These are phyloP conservation scores for Coemansia sp. DNA, from an alignment of 192 early-diverging fungal genomes.

Conservation along the genomic window DNA sequence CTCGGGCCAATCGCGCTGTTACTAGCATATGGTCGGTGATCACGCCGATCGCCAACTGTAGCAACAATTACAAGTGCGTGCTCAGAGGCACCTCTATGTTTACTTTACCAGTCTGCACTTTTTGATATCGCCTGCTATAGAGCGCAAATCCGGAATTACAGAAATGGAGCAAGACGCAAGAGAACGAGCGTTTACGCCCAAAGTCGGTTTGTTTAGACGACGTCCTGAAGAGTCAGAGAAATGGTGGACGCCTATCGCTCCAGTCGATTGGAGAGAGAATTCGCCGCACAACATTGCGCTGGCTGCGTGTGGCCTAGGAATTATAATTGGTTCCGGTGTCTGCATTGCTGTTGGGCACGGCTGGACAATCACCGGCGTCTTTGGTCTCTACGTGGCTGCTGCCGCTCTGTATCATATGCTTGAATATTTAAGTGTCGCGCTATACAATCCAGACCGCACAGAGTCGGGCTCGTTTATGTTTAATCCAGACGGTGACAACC, in stretches of 20 bases:
- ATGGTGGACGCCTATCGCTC: constrained; percentile 52
- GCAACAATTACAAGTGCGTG: too few relatives aligned
- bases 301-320: constrained; percentile 71
- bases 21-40: too few relatives aligned
- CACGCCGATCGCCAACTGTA: too few relatives aligned
- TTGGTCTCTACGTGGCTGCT: constrained; percentile 67
- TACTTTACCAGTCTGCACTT: too few relatives aligned
- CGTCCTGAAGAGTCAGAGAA: constrained; percentile 14
- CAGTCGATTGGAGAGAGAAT: constrained; percentile 63
- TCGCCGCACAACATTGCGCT: constrained; percentile 80
- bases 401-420: constrained; percentile 79
- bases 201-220: constrained; percentile 18
- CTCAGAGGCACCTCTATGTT: too few relatives aligned
- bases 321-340: constrained; percentile 59
- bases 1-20: too few relatives aligned
- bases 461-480: constrained; percentile 59
- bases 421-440: constrained; percentile 85
- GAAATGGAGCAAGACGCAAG: neutral
- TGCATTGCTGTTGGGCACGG: constrained; percentile 29
- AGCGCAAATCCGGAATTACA: too few relatives aligned
- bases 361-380: constrained; percentile 30
- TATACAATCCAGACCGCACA: constrained; percentile 70
- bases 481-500: constrained; percentile 29
- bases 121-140: too few relatives aligned
- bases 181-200: constrained; percentile 13